phyloP scores from a whole-genome alignment of 176 grass and related monocot genomes.

The Tuctoria greenei region DNA sequence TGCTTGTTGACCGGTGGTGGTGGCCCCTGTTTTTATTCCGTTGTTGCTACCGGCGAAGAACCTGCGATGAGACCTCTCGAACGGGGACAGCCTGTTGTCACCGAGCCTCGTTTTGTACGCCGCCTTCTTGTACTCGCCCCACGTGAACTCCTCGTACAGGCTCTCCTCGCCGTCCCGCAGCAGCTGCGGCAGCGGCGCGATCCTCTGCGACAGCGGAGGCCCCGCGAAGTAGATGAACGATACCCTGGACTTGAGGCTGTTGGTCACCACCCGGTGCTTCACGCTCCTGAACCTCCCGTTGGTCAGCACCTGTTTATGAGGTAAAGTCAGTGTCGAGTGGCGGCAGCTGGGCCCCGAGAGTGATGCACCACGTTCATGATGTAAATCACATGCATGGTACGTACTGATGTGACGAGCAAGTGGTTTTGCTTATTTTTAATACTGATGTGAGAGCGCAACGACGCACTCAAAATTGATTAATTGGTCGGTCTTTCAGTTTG shows the following conservation, averaged over 20 bases:
- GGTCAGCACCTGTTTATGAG: constrained; percentile 51
- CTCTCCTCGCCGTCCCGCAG: constrained; percentile 49
- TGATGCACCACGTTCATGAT: background rate
- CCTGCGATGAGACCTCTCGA: constrained; percentile 35
- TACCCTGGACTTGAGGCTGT: constrained; percentile 55
- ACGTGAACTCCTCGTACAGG: constrained; percentile 81
- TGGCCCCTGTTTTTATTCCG: background rate
- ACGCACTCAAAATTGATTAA: background rate
- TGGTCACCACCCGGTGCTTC: constrained; percentile 68
- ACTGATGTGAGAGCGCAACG: background rate
- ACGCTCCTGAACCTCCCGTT: constrained; percentile 81
- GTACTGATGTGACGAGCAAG: too few relatives aligned
- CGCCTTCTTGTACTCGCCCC: constrained; percentile 82
- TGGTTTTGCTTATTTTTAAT: too few relatives aligned
- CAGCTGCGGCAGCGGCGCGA: constrained; percentile 67
- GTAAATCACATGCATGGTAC: too few relatives aligned
- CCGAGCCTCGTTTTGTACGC: constrained; percentile 70
- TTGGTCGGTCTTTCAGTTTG: constrained; percentile 18
- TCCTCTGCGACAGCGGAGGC: constrained; percentile 52
- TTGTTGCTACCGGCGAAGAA: background rate
- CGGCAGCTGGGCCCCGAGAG: too few relatives aligned
- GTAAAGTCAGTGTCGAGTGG: too few relatives aligned
- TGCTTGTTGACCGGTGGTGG: background rate
- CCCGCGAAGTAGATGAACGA: constrained; percentile 92
- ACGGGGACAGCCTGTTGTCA: constrained; percentile 75